Evolutionary conservation across 169 alveolate genomes (phyloP).

Genomic region (Eimeria sp.): DNA sequence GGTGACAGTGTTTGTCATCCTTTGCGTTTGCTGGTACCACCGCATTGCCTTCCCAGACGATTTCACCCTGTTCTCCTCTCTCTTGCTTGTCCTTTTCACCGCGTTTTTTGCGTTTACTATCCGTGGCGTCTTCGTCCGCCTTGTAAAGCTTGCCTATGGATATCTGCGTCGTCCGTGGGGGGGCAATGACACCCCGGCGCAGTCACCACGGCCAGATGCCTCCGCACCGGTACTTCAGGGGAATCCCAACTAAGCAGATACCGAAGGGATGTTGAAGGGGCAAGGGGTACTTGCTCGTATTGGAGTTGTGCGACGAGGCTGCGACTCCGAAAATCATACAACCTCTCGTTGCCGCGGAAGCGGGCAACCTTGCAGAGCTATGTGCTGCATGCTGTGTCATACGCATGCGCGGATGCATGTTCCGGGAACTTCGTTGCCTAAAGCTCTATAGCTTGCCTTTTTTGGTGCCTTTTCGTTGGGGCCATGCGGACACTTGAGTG

Average conservation of each 20-base stretch:
- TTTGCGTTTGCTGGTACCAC: conserved; percentile 76
- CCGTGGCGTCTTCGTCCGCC: conserved; percentile 70
- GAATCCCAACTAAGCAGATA: background rate
- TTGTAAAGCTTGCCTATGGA: conserved; percentile 50
- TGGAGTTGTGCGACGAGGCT: background rate
- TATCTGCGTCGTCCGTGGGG: conserved; percentile 62
- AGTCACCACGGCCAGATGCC: conserved; percentile 43
- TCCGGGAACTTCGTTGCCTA: background rate
- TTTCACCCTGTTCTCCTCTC: conserved; percentile 69
- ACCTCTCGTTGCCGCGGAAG: conserved; percentile 7
- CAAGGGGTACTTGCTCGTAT: background rate
- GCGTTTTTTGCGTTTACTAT: conserved; percentile 61
- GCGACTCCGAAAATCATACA: background rate
- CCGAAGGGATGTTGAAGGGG: background rate
- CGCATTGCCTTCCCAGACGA: conserved; percentile 61
- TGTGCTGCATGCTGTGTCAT: background rate
- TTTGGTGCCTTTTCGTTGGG: background rate
- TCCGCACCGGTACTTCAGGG: conserved; percentile 19
- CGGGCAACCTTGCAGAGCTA: background rate
- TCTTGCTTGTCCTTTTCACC: conserved; percentile 55
- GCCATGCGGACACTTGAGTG: background rate
- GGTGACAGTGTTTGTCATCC: conserved; percentile 61
- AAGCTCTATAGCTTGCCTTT: background rate
- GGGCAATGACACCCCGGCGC: conserved; percentile 1
- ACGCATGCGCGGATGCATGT: background rate